Base-by-base conservation (phyloP, 1,284 basidiomycete genomes). In the Ceratobasidium sp. region DNA sequence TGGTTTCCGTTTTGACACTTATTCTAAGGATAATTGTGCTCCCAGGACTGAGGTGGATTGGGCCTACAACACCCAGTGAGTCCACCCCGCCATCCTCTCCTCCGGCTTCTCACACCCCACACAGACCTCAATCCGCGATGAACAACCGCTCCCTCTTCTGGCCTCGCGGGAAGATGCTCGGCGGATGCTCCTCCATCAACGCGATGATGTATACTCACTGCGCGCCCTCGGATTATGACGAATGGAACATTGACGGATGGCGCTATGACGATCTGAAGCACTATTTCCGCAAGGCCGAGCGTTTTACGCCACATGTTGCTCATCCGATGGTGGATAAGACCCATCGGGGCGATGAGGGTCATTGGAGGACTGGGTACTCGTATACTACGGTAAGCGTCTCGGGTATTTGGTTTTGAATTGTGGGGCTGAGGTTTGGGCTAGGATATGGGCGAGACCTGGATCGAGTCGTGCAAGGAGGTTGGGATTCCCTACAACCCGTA, bases 161-260 rank as follows among this genome's bases (percentile, higher is more conserved):
- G 78, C 82, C 85, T 1, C 82, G 85, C 23, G 84, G 84, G 3
- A 86, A 85, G 77, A 79, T 86, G 50, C 82, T 86, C 33, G 86
- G 85, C 0, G 86, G 86, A 0, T 82, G 81, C 50, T 82, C 82
- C 42, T 82, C 81, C 0, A 82, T 85, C 56, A 84, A 84, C 44
- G 83, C 82, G 13, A 78, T 82, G 77, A 79, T 82, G 61, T 79
- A 80, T 65, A 77, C 80, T 40, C 77, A 80, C 61, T 71, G 79
- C 48, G 79, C 81, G 15, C 80, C 80, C 5, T 79, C 80, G 80
- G 87, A 88, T 77, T 88, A 86, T 68, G 84, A 86, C 62, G 80
- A 82, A 12, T 88, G 87, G 87, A 86, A 86, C 15, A 85, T 84
- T 0, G 81, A 77, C 4, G 86, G 85, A 1, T 88, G 86, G 87